phyloP scores from a whole-genome alignment of 345 rosid species.

The Aurinia saxatilis region DNA sequence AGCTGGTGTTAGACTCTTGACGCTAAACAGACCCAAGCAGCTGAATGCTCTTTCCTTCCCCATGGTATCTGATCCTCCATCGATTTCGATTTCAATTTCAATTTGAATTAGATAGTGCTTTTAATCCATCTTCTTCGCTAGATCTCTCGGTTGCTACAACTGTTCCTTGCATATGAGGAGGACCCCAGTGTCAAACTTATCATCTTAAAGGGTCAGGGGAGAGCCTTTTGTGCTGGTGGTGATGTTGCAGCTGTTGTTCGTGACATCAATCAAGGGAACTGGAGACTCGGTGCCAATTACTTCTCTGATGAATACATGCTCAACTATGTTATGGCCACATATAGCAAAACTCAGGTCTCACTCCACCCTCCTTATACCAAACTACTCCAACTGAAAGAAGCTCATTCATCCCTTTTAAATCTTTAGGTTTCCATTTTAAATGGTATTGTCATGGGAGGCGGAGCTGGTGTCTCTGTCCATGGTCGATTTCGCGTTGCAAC shows the following conservation, averaged over 20 bases:
- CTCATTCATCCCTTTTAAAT: background rate
- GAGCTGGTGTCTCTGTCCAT: slow-evolving; percentile 71
- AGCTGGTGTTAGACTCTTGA: slow-evolving; percentile 42
- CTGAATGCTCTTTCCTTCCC: slow-evolving; percentile 57
- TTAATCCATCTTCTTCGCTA: slow-evolving; percentile 14
- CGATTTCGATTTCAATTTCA: no score
- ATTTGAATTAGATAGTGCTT: no score
- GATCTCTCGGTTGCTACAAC: slow-evolving; percentile 52
- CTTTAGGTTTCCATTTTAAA: slow-evolving; percentile 72
- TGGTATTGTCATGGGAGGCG: slow-evolving; percentile 93
- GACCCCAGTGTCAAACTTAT: slow-evolving; percentile 54
- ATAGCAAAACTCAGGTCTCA: slow-evolving; percentile 59
- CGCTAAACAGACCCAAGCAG: slow-evolving; percentile 63
- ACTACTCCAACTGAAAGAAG: background rate
- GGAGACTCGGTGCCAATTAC: slow-evolving; percentile 48
- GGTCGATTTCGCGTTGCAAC: slow-evolving; percentile 80
- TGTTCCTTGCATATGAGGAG: slow-evolving; percentile 51
- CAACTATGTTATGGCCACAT: slow-evolving; percentile 65
- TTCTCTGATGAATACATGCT: slow-evolving; percentile 49
- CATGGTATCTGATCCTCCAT: slow-evolving; percentile 38
- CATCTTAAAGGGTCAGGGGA: no score
- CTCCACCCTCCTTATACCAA: background rate
- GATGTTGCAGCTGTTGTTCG: slow-evolving; percentile 65
- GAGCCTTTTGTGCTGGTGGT: no score
- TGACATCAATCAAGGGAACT: slow-evolving; percentile 41